Base-by-base conservation (phyloP, 345 rosid species). In the Rubroshorea leprosula region DNA sequence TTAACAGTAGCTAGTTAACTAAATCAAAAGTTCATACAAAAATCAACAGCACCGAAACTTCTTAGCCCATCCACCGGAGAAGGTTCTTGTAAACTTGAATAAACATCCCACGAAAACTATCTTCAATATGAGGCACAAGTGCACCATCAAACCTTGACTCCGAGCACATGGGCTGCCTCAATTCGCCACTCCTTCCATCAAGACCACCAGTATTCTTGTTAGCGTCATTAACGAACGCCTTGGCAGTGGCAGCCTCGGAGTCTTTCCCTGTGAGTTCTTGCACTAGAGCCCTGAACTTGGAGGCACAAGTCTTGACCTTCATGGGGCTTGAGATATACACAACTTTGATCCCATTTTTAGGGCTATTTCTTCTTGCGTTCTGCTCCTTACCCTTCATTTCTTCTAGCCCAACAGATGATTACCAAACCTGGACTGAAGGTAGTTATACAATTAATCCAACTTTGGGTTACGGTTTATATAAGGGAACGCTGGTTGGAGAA, bases 231-330 rank as follows among this genome's bases (percentile, higher is more conserved):
- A 17, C 35, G 22, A 63, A 49, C 46, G 39, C 18, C 50, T 73
- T 71, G 70, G 74, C 71, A 38, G 1, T 13, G 11, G 78, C 75
- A 21, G 77, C 64, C 29, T 90, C 90, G 16, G 96, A 87, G 67
- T 89, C 83, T 61, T 85, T 83, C 0, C 97, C 95, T 12, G 97
- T 89, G 57, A 89, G 97, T 51, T 86, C 84, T 66, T 89, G 95
- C 5, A 89, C 97, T 21, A 83, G 70, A 61, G 85, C 92, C 66
- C 97, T 78, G 18, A 89, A 89, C 52, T 82, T 65, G 0, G 97
- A 76, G 3, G 95, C 92, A 50, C 83, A 77, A 10, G 86, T 82
- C 49, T 73, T 27, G n/a, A 89, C 80, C 74, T 72, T 89, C 90
- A 86, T 76, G 23, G 97, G 95, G 65, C 72, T 86, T 0, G 92